Conservation (phyloP, 306 rosid species). For the Quercus wislizeni region DNA sequence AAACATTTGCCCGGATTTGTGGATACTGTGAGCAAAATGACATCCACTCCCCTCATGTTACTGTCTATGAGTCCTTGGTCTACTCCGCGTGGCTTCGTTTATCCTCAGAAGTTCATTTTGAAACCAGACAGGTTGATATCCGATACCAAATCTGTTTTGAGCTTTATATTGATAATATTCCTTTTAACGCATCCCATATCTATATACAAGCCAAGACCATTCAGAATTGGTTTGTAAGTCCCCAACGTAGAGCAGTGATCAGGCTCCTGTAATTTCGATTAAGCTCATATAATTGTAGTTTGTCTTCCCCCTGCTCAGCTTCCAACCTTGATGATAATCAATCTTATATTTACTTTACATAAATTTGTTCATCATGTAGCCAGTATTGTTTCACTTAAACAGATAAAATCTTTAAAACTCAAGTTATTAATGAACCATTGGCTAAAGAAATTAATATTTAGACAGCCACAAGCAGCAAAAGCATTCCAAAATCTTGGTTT, state of each 20-base stretch:
- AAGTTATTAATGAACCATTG: too few species aligned
- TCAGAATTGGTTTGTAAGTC: background rate
- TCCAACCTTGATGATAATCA: background rate
- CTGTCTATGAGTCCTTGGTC: conserved; percentile 65
- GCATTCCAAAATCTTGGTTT: background rate
- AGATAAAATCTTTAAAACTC: too few species aligned
- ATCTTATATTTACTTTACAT: too few species aligned
- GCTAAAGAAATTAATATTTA: too few species aligned
- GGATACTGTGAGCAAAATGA: conserved; percentile 85
- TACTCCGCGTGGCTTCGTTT: conserved; percentile 82
- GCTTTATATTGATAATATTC: too few species aligned
- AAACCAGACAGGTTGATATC: conserved; percentile 49
- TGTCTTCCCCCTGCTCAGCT: background rate
- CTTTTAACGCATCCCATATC: background rate
- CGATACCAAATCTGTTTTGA: background rate
- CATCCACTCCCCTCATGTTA: conserved; percentile 79
- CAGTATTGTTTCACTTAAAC: too few species aligned
- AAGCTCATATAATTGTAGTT: background rate
- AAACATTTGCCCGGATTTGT: conserved; percentile 69
- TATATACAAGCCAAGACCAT: background rate
- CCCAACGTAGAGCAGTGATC: too few species aligned
- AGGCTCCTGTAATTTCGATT: too few species aligned
- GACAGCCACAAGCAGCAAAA: background rate
- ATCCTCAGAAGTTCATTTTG: conserved; percentile 38
- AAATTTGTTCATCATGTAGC: too few species aligned